phyloP scores from a whole-genome alignment of 108 stramenopile genomes.

The Epipyxis sp. region DNA sequence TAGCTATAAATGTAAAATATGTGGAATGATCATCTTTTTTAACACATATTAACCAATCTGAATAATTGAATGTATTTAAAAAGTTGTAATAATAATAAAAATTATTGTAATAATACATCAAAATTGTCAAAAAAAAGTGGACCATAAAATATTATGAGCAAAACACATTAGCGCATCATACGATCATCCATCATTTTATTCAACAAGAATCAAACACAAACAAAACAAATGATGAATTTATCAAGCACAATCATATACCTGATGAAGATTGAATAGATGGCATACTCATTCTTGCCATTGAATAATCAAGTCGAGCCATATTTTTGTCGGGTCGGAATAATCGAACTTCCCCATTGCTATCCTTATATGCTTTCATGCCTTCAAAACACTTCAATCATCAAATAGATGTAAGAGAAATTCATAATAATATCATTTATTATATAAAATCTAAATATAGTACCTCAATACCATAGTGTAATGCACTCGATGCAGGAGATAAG shows the following conservation, averaged over 20 bases:
- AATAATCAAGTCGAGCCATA: conserved; percentile 70
- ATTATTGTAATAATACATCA: no score
- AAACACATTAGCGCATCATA: neutral
- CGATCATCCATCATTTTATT: neutral
- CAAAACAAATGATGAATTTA: conserved; percentile 46
- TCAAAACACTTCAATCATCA: conserved; percentile 74
- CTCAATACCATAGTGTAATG: conserved; percentile 73
- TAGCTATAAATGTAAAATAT: no score
- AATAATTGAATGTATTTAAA: no score
- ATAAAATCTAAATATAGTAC: neutral
- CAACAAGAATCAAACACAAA: neutral
- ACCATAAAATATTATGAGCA: conserved; percentile 23
- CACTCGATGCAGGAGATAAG: conserved; percentile 75
- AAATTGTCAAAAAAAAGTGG: no score
- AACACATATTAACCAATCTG: no score
- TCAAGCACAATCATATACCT: no score
- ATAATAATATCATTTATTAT: conserved; percentile 20
- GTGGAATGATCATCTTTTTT: no score
- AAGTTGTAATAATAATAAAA: no score
- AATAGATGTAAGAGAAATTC: conserved; percentile 11
- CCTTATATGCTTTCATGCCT: conserved; percentile 63
- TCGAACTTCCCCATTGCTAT: conserved; percentile 54
- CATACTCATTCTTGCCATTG: conserved; percentile 35
- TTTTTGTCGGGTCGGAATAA: conserved; percentile 87
- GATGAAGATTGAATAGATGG: no score